These are phyloP conservation scores for Chlorella ohadii DNA, from an alignment of 139 green algal genomes.

Conservation along the genomic window DNA sequence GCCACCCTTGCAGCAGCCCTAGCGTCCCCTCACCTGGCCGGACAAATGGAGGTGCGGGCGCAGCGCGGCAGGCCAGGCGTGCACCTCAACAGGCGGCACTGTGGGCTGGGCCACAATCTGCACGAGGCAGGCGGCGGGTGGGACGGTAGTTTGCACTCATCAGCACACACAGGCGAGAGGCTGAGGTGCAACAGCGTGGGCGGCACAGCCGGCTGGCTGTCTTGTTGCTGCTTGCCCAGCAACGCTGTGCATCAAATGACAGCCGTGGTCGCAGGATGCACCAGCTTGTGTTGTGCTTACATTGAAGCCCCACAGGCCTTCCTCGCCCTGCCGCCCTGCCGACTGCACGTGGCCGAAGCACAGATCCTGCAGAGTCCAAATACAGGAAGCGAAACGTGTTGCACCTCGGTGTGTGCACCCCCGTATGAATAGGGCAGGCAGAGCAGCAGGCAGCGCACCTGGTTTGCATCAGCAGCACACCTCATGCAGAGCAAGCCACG, in stretches of 20 bases:
- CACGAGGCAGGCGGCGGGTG: background rate
- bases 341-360: constrained; percentile 28
- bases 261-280: no score
- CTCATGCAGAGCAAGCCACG: no score
- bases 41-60: background rate
- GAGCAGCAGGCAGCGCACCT: background rate
- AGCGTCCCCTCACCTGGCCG: background rate
- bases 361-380: constrained; percentile 27
- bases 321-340: constrained; percentile 6
- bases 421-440: background rate
- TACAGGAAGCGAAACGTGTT: no score
- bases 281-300: no score
- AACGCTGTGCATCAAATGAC: no score
- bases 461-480: no score
- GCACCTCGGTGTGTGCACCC: no score
- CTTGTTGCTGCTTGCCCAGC: no score
- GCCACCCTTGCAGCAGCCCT: background rate
- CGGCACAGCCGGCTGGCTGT: no score
- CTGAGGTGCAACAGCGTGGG: no score
- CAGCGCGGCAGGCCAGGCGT: background rate
- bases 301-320: constrained; percentile 12
- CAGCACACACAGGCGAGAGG: no score
- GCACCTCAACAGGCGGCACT: constrained; percentile 10
- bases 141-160: no score
- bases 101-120: constrained; percentile 15